These are phyloP conservation scores for Inonotus hispidus DNA, from an alignment of 1,284 basidiomycete species.

Conservation along the genomic window DNA sequence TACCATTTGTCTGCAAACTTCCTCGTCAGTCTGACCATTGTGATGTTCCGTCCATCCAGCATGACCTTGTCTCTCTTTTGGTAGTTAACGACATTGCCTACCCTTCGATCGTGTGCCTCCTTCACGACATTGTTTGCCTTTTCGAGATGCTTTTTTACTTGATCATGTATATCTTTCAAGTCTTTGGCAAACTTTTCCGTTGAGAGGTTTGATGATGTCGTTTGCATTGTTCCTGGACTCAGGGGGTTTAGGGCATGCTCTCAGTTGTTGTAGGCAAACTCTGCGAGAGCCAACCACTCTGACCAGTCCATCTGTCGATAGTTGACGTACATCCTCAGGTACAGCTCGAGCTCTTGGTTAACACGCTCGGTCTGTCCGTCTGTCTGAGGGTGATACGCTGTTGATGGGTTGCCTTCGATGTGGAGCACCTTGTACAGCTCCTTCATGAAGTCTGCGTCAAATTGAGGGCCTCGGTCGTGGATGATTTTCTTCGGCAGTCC, in stretches of 20 bases:
- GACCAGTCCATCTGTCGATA: not conserved
- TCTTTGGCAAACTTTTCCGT: not conserved
- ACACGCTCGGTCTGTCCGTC: constrained; percentile 1
- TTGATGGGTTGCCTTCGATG: constrained; percentile 1
- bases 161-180: not conserved
- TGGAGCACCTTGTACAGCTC: not conserved
- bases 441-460: not conserved
- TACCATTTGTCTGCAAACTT: not conserved
- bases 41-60: not conserved
- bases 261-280: constrained; percentile 5
- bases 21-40: not conserved
- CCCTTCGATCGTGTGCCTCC: not conserved
- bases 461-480: not conserved
- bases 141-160: not conserved
- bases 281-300: not conserved
- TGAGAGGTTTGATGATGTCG: not conserved
- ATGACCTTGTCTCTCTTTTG: not conserved
- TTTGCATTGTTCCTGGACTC: not conserved
- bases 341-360: constrained; percentile 10
- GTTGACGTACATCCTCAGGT: not conserved
- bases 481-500: not conserved
- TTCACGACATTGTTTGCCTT: not conserved
- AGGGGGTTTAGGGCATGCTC: not conserved
- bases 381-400: constrained; percentile 31
- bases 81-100: not conserved